These are phyloP conservation scores for Chytriomyces hyalinus DNA, from an alignment of 192 early-diverging fungal species.

Conservation along the genomic window DNA sequence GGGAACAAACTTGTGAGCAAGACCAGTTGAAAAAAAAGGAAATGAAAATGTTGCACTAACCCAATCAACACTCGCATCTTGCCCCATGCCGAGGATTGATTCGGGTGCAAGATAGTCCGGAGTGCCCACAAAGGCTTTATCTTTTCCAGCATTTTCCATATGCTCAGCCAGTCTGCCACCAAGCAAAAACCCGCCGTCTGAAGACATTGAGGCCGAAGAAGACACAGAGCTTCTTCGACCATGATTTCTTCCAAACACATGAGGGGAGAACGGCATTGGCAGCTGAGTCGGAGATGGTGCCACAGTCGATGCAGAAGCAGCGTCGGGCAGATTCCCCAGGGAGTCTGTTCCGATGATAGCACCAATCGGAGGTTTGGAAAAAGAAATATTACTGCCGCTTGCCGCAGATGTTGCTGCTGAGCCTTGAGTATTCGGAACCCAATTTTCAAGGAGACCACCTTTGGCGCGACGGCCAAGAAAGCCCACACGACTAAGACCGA, in stretches of 20 bases:
- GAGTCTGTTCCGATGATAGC: not conserved
- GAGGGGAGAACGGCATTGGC: constrained; percentile 27
- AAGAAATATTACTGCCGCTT: not conserved
- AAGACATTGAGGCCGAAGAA: constrained; percentile 36
- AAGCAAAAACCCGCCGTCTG: constrained; percentile 32
- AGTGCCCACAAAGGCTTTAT: constrained; percentile 77
- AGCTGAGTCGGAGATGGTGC: constrained; percentile 10
- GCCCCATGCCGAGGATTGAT: constrained; percentile 80
- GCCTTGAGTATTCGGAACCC: constrained; percentile 7
- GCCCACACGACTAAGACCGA: constrained; percentile 82
- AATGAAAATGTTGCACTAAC: constrained; percentile 49
- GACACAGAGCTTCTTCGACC: constrained; percentile 46
- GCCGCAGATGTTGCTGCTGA: not conserved
- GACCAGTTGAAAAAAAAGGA: constrained; percentile 18
- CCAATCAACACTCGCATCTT: constrained; percentile 88
- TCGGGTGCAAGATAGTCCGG: constrained; percentile 91
- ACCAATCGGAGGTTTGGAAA: not conserved
- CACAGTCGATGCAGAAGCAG: not conserved
- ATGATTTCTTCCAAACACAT: constrained; percentile 33
- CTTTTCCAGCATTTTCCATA: constrained; percentile 48
- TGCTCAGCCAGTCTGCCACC: constrained; percentile 54
- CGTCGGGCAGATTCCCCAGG: not conserved
- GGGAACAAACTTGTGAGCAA: constrained; percentile 35
- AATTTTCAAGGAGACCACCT: constrained; percentile 45
- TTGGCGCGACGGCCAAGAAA: constrained; percentile 79